phyloP scores from a whole-genome alignment of 306 rosid species.

The Pterocarpus macrocarpus region DNA sequence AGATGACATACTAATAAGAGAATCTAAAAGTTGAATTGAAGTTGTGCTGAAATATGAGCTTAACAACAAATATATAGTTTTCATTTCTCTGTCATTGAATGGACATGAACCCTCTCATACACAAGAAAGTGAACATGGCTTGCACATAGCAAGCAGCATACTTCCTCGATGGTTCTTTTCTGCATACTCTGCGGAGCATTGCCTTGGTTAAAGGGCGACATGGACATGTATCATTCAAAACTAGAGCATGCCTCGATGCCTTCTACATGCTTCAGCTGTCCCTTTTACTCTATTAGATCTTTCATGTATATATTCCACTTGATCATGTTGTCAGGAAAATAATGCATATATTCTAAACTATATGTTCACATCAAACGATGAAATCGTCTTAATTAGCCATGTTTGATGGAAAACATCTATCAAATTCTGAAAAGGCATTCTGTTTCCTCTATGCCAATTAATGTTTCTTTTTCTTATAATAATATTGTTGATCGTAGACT shows the following conservation, averaged over 20 bases:
- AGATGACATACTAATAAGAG: too few species aligned
- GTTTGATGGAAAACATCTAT: slow-evolving; percentile 8
- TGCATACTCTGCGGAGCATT: slow-evolving; percentile 22
- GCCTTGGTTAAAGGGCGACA: slow-evolving; percentile 34
- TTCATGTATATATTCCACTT: neutral
- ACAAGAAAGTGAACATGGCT: slow-evolving; percentile 8
- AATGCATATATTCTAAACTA: neutral
- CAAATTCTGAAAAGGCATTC: neutral
- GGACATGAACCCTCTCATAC: neutral
- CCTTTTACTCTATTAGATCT: neutral
- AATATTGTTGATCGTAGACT: neutral
- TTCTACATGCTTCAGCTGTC: neutral
- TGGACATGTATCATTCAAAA: slow-evolving; percentile 19
- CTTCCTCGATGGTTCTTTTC: neutral
- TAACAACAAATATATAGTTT: too few species aligned
- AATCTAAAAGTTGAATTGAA: too few species aligned
- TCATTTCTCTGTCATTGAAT: neutral
- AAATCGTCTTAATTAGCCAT: neutral
- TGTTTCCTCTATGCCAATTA: neutral
- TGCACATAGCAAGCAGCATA: neutral
- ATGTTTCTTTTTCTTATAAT: neutral
- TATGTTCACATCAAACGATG: neutral
- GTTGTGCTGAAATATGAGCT: too few species aligned
- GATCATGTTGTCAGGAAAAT: neutral
- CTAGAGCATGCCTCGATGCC: neutral